These are phyloP conservation scores for Adiantum capillusveneris DNA, from an alignment of 75 land plant species.

Conservation along the genomic window DNA sequence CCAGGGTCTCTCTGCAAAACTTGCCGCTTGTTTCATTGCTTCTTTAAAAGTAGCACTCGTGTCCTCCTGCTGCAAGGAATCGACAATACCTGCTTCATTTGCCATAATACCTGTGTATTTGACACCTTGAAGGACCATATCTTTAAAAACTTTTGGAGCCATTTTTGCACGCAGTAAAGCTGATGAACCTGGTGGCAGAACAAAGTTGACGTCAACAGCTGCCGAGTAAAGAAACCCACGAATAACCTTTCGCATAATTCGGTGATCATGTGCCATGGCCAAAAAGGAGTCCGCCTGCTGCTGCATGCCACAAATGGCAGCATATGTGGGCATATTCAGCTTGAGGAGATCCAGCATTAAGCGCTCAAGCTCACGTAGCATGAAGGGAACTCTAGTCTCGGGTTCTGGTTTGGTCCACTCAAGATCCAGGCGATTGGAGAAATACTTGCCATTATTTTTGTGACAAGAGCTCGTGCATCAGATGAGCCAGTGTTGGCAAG, in stretches of 20 bases:
- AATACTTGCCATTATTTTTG: no score
- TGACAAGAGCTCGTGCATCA: neutral
- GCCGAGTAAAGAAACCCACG: constrained; percentile 15
- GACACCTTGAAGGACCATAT: constrained; percentile 18
- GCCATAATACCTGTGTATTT: constrained; percentile 26
- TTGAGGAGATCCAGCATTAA: constrained; percentile 1
- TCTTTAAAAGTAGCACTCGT: constrained; percentile 13
- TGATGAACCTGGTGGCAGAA: constrained; percentile 10
- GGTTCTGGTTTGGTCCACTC: constrained; percentile 28
- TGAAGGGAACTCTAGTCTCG: constrained; percentile 6
- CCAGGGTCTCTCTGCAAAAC: constrained; percentile 25
- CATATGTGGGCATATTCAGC: constrained; percentile 20
- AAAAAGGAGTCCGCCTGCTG: constrained; percentile 15
- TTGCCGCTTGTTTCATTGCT: constrained; percentile 23
- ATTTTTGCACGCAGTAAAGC: constrained; percentile 17
- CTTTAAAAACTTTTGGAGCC: constrained; percentile 19
- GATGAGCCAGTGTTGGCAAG: constrained; percentile 6
- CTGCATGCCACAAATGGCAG: constrained; percentile 17
- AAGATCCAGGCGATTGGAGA: constrained; percentile 18
- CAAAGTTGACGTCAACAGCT: constrained; percentile 15
- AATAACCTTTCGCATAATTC: constrained; percentile 13
- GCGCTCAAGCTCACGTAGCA: constrained; percentile 11
- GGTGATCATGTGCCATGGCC: constrained; percentile 19
- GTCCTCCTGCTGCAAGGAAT: constrained; percentile 7
- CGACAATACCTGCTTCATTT: constrained; percentile 18